These are phyloP conservation scores for Biscogniauxia marginata DNA, from an alignment of 2,329 filamentous ascomycete genomes.

Conservation along the genomic window DNA sequence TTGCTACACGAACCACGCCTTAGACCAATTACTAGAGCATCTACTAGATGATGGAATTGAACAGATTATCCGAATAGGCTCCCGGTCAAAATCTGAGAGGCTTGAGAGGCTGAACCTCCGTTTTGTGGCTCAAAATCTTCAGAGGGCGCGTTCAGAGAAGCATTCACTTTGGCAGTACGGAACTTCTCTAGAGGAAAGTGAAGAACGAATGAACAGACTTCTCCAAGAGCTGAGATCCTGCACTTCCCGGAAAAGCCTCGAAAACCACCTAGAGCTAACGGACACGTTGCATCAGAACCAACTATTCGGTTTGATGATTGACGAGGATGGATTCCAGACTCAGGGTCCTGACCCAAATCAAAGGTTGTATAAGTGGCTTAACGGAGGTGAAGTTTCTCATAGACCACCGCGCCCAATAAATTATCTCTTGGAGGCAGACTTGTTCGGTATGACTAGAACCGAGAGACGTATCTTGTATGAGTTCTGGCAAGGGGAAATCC, in stretches of 20 bases:
- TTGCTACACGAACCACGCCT: constrained; percentile 51
- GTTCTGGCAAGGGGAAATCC: constrained; percentile 31
- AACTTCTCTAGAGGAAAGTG: constrained; percentile 10
- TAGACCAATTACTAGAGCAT: constrained; percentile 60
- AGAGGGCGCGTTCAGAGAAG: constrained; percentile 41
- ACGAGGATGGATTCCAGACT: not conserved
- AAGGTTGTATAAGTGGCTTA: constrained; percentile 22
- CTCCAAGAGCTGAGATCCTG: constrained; percentile 15
- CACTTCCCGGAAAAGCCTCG: constrained; percentile 13
- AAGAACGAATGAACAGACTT: not conserved
- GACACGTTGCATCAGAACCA: constrained; percentile 22
- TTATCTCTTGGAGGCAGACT: constrained; percentile 9
- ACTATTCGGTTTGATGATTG: constrained; percentile 25
- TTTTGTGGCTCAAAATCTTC: constrained; percentile 29
- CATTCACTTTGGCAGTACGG: constrained; percentile 28
- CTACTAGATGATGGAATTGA: constrained; percentile 46
- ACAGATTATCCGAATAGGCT: constrained; percentile 62
- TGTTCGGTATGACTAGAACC: constrained; percentile 19
- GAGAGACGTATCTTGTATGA: constrained; percentile 29
- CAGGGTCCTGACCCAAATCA: constrained; percentile 8
- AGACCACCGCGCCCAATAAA: constrained; percentile 2
- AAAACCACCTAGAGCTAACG: constrained; percentile 17
- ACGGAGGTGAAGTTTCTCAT: not conserved
- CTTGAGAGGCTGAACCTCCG: constrained; percentile 53
- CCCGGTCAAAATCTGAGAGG: constrained; percentile 52